Conservation (phyloP, 495 filamentous ascomycete species). For the Geoglossum glabrum region DNA sequence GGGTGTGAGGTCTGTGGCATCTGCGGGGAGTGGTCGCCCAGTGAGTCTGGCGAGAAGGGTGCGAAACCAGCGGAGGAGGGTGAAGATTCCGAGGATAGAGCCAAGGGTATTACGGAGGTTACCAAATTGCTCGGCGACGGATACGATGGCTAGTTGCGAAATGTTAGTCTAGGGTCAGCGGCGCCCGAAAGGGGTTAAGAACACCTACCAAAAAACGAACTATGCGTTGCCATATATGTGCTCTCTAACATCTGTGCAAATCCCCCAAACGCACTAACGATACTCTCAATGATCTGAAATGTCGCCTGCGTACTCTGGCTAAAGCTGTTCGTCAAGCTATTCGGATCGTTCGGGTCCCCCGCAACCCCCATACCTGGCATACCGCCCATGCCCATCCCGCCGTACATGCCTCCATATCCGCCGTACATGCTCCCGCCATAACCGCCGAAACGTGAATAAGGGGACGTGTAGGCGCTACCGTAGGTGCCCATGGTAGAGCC, state of each 20-base stretch:
- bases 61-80: slow-evolving; percentile 80
- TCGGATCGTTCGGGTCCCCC: slow-evolving; percentile 70
- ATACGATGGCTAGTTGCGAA: slow-evolving; percentile 65
- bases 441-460: slow-evolving; percentile 46
- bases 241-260: slow-evolving; percentile 99
- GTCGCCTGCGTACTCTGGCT: slow-evolving; percentile 87
- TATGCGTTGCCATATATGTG: slow-evolving; percentile 99
- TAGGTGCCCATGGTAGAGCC: slow-evolving; percentile 20
- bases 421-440: slow-evolving; percentile 21
- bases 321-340: slow-evolving; percentile 79
- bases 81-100: slow-evolving; percentile 87
- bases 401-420: slow-evolving; percentile 27
- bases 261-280: slow-evolving; percentile 94
- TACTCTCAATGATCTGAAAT: slow-evolving; percentile 95
- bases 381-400: slow-evolving; percentile 23
- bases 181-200: not conserved
- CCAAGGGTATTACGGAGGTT: slow-evolving; percentile 88
- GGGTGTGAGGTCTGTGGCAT: slow-evolving; percentile 69
- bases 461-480: slow-evolving; percentile 31
- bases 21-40: slow-evolving; percentile 75
- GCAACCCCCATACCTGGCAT: slow-evolving; percentile 33
- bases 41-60: slow-evolving; percentile 83
- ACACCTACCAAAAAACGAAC: slow-evolving; percentile 83
- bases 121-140: slow-evolving; percentile 91
- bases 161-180: not conserved